Evolutionary conservation across 2,329 filamentous ascomycete genomes (phyloP), one percentile per base, ranked within the genome.

Genomic region (Calonectria pauciramosa): DNA sequence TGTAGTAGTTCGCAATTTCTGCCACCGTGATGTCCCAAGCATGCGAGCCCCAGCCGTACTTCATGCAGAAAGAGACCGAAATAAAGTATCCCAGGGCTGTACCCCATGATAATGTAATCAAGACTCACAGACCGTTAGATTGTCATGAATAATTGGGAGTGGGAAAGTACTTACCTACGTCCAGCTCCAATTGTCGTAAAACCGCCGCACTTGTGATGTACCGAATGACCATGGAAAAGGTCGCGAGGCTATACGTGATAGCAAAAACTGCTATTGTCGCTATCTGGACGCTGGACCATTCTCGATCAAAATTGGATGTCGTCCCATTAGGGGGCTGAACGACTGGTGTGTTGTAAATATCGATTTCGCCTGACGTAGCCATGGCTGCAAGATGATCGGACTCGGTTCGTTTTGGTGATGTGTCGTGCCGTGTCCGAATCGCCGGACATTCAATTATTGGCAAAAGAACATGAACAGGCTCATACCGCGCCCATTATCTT

Each of bases 41-140:
- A 41, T 72, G 72, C 18, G 47, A 52, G 3, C 72, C 72, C 72
- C 72, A 74, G 32, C 72, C 72, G 11, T 74, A 68, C n/a, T 68
- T 38, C 72, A 74, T 74, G 26, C 64, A 68, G 23, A 69, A 69
- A 18, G 28, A 59, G 20, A 74, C 69, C 2, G 72, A 72, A 20
- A 74, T 72, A 14, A 74, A 74, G 69, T 72, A 74, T 4, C 68
- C 72, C 47, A 74, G n/a, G 2, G 72, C 68, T 18, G 69, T 59
- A 6, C 68, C 69, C 68, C 68, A 74, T 4, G 72, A 59, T 20
- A 71, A 36, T 1, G 68, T 74, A 23, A 74, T 72, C n/a, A 74
- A 23, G 10, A 69, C 72, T 75, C 20, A 8, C 3, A 6, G 9
- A 5, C n/a, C 3, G 26, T 72, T 36, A 64, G 49, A 6, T 52